Conservation (phyloP, 768 basidiomycete species). For the Auricularia auricula-judae region DNA sequence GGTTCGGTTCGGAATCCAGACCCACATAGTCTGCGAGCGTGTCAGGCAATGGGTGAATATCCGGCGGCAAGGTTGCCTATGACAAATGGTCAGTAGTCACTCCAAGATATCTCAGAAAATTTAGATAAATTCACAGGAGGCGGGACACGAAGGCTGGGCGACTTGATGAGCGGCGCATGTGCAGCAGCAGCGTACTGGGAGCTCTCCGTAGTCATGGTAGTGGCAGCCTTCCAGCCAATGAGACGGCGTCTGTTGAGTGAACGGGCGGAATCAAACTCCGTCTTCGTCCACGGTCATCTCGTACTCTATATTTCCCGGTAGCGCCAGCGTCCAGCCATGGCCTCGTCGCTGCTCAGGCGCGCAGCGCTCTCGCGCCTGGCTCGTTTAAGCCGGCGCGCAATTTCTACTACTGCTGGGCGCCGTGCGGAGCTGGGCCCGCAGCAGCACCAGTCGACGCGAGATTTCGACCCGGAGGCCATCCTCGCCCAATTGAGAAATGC, state of each 20-base stretch:
- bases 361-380: not conserved
- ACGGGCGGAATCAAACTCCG: too few relatives aligned
- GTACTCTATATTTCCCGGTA: too few relatives aligned
- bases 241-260: too few relatives aligned
- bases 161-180: conserved; percentile 80
- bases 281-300: too few relatives aligned
- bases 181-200: conserved; percentile 73
- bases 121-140: conserved; percentile 41
- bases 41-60: conserved; percentile 91
- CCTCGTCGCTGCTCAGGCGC: not conserved
- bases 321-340: too few relatives aligned
- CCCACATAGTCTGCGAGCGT: conserved; percentile 81
- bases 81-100: not conserved
- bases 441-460: not conserved
- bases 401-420: not conserved
- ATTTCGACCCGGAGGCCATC: not conserved
- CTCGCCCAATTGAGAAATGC: not conserved
- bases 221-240: not conserved
- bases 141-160: conserved; percentile 81
- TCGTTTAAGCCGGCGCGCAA: not conserved
- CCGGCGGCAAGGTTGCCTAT: conserved; percentile 76
- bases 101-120: too few relatives aligned
- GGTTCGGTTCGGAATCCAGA: conserved; percentile 26
- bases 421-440: not conserved
- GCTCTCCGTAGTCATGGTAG: not conserved